Conservation (phyloP, 805 yeast genomes). For the Cyberlindnera bimundalis region DNA sequence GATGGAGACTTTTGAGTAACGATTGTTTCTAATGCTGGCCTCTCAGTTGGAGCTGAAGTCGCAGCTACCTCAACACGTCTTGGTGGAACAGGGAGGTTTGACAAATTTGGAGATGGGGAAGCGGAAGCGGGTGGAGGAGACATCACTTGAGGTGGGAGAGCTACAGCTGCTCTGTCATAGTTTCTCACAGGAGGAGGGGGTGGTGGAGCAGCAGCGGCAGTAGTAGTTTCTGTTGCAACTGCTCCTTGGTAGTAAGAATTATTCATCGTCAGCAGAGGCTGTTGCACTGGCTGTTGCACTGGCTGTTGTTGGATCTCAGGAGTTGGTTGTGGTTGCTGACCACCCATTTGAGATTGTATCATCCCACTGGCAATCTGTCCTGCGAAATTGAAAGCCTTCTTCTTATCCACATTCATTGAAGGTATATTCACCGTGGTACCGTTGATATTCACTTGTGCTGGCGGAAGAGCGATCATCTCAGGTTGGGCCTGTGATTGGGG, state of each 20-base stretch:
- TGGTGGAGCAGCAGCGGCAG: neutral
- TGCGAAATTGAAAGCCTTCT: constrained; percentile 15
- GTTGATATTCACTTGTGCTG: constrained; percentile 13
- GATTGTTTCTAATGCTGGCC: neutral
- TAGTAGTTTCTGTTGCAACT: neutral
- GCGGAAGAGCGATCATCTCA: constrained; percentile 13
- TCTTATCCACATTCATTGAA: constrained; percentile 15
- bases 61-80: neutral
- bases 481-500: constrained; percentile 2
- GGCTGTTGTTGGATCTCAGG: constrained; percentile 3
- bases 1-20: neutral
- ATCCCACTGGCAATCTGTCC: constrained; percentile 13
- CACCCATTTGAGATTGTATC: constrained; percentile 3
- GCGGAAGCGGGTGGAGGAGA: constrained; percentile 1
- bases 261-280: constrained; percentile 8
- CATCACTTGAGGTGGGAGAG: constrained; percentile 1
- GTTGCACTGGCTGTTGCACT: constrained; percentile 1
- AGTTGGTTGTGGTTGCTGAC: constrained; percentile 6
- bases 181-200: constrained; percentile 16
- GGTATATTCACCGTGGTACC: constrained; percentile 15
- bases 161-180: constrained; percentile 10
- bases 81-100: constrained; percentile 22
- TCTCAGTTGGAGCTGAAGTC: neutral
- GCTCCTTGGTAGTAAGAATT: constrained; percentile 22
- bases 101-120: constrained; percentile 23